These are phyloP conservation scores for Zopfochytrium polystomum DNA, from an alignment of 371 early-diverging fungal genomes.

Conservation along the genomic window DNA sequence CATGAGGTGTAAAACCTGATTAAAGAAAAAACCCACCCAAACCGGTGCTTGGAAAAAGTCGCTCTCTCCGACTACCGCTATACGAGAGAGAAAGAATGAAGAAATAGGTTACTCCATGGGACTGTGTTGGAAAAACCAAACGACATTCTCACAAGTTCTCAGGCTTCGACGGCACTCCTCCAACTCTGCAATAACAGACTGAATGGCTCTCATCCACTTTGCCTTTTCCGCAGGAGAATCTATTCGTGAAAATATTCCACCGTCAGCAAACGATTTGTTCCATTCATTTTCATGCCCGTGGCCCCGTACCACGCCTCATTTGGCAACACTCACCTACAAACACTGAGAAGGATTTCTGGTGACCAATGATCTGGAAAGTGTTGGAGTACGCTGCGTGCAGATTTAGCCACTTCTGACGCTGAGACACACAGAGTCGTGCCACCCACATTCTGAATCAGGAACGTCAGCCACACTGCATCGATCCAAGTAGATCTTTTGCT, in stretches of 20 bases:
- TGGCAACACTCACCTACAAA: no score
- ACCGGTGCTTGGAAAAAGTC: constrained; percentile 7
- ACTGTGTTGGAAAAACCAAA: no score
- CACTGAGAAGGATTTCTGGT: constrained; percentile 68
- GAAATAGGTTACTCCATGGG: no score
- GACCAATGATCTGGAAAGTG: constrained; percentile 65
- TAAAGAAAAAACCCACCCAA: constrained; percentile 4
- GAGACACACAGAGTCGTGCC: neutral
- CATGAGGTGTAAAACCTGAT: neutral
- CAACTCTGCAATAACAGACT: constrained; percentile 50
- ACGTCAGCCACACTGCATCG: constrained; percentile 59
- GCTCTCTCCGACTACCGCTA: neutral
- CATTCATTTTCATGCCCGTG: no score
- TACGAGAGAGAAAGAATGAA: no score
- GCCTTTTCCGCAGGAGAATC: constrained; percentile 50
- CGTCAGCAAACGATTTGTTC: no score
- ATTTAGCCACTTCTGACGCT: neutral
- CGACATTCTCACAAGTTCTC: constrained; percentile 39
- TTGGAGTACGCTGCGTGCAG: constrained; percentile 29
- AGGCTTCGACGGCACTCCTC: constrained; percentile 53
- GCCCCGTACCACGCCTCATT: no score
- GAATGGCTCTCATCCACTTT: constrained; percentile 61
- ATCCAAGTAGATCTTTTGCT: constrained; percentile 63
- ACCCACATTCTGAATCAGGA: constrained; percentile 39
- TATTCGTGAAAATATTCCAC: no score